phyloP scores from a whole-genome alignment of 1,284 basidiomycete genomes.

The Sporisorium exsertum region DNA sequence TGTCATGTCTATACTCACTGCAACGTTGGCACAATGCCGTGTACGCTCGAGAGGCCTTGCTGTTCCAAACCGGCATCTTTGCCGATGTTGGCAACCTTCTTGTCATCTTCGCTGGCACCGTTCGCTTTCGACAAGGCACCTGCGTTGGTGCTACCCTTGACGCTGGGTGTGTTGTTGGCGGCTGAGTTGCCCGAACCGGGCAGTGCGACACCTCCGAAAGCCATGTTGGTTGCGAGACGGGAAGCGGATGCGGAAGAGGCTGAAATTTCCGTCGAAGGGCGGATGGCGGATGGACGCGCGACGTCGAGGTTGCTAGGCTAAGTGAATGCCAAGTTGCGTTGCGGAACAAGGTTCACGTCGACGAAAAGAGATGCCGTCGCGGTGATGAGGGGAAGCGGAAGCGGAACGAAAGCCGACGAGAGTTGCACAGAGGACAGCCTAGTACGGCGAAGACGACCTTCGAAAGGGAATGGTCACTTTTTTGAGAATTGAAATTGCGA shows the following conservation, averaged over 20 bases:
- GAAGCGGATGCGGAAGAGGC: constrained; percentile 7
- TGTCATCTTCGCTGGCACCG: constrained; percentile 41
- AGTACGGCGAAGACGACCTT: constrained; percentile 23
- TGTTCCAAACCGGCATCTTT: constrained; percentile 55
- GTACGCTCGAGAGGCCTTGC: constrained; percentile 65
- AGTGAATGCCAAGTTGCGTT: constrained; percentile 21
- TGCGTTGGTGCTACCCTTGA: constrained; percentile 28
- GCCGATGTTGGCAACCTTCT: constrained; percentile 33
- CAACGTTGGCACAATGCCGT: constrained; percentile 70
- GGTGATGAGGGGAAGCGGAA: constrained; percentile 11
- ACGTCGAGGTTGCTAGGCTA: constrained; percentile 21
- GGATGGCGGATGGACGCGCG: neutral
- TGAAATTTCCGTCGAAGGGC: neutral
- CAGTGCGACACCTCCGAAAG: constrained; percentile 53
- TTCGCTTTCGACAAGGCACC: constrained; percentile 34
- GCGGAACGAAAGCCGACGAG: constrained; percentile 4
- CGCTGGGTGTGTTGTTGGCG: constrained; percentile 33
- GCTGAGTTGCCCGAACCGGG: constrained; percentile 43
- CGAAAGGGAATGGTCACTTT: constrained; percentile 13
- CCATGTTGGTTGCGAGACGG: constrained; percentile 26
- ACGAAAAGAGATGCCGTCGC: neutral
- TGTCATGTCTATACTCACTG: constrained; percentile 65
- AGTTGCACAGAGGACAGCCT: neutral
- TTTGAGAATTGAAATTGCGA: constrained; percentile 20
- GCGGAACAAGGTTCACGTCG: constrained; percentile 13